Conservation (phyloP, 495 filamentous ascomycete genomes). For the Amphirosellinia nigrospora region DNA sequence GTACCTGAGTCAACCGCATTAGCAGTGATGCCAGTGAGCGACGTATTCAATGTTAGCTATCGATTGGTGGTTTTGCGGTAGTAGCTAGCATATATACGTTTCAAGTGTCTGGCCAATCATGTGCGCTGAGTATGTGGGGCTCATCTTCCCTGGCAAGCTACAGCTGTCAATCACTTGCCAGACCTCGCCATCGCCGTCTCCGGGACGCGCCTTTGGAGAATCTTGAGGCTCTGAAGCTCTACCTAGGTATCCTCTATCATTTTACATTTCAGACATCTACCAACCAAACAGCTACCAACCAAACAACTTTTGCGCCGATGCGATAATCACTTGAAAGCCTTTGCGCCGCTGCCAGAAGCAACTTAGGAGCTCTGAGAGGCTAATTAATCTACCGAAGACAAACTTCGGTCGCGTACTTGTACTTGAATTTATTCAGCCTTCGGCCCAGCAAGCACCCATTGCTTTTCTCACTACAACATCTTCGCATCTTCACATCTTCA, state of each 20-base stretch:
- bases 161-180: slow-evolving; percentile 8
- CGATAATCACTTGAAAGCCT: too few relatives aligned
- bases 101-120: slow-evolving; percentile 37
- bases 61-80: slow-evolving; percentile 19
- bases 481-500: too few relatives aligned
- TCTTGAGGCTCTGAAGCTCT: too few relatives aligned
- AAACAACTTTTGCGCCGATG: too few relatives aligned
- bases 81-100: slow-evolving; percentile 33
- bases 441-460: not conserved
- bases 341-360: too few relatives aligned
- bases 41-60: slow-evolving; percentile 1
- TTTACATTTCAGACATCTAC: too few relatives aligned
- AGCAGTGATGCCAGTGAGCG: slow-evolving; percentile 2
- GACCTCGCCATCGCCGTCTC: not conserved
- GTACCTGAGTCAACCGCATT: slow-evolving; percentile 24
- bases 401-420: too few relatives aligned
- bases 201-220: not conserved
- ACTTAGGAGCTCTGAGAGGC: too few relatives aligned
- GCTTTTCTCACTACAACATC: not conserved
- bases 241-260: too few relatives aligned
- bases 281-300: too few relatives aligned
- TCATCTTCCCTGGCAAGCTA: not conserved
- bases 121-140: not conserved
- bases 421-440: not conserved
- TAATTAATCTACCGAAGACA: too few relatives aligned